Conservation (phyloP, 306 rosid genomes). For the Cotoneaster glaucophyllus region DNA sequence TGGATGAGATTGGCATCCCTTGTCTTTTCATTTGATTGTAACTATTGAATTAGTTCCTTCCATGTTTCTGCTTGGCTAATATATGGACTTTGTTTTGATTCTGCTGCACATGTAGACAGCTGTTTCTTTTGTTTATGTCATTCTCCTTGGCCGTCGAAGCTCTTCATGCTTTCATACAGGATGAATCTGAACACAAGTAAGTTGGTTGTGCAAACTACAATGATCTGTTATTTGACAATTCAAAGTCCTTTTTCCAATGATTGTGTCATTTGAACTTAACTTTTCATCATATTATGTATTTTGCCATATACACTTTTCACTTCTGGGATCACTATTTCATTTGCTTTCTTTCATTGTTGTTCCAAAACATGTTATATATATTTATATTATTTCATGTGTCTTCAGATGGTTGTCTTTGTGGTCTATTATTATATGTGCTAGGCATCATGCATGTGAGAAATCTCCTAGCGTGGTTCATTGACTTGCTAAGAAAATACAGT, state of each 20-base stretch:
- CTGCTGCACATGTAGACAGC: slow-evolving; percentile 90
- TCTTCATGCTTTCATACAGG: slow-evolving; percentile 94
- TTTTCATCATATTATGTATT: not conserved
- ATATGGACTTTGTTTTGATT: slow-evolving; percentile 38
- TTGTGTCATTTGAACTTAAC: not conserved
- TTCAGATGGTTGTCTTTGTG: not conserved
- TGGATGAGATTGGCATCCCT: not conserved
- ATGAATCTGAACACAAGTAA: slow-evolving; percentile 99
- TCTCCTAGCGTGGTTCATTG: not conserved
- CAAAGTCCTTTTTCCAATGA: not conserved
- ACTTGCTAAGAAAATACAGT: not conserved
- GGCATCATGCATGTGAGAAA: not conserved
- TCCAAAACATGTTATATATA: not conserved
- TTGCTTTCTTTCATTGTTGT: not conserved
- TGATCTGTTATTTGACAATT: not conserved
- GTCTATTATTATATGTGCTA: not conserved
- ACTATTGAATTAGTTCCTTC: not conserved
- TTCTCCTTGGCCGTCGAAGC: slow-evolving; percentile 98
- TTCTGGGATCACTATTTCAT: not conserved
- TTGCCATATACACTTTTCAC: not conserved
- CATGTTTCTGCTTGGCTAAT: slow-evolving; percentile 36
- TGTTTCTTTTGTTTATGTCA: slow-evolving; percentile 94
- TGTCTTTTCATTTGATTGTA: not conserved
- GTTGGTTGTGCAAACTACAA: slow-evolving; percentile 24
- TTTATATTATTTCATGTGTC: not conserved